phyloP scores from a whole-genome alignment of 768 basidiomycete species.

The Myochromella boudieri region DNA sequence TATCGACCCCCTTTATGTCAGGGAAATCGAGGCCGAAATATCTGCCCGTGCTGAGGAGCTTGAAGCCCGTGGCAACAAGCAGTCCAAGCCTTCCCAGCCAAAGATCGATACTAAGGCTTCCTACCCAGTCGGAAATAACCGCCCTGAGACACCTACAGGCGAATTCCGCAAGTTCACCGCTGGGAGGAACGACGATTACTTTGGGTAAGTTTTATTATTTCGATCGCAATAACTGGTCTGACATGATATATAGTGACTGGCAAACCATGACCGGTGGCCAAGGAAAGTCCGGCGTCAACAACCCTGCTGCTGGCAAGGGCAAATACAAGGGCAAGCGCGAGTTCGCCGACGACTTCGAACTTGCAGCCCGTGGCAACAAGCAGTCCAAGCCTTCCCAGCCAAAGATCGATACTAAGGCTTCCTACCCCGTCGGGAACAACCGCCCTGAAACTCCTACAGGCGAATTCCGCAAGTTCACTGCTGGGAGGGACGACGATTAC shows the following conservation, averaged over 20 bases:
- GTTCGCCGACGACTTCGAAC: no score
- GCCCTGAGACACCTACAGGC: neutral
- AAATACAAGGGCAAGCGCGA: no score
- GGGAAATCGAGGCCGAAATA: constrained; percentile 8
- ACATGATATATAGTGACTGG: neutral
- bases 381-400: constrained; percentile 1
- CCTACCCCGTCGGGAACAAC: constrained; percentile 3
- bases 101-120: neutral
- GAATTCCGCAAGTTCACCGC: constrained; percentile 1
- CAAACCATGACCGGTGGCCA: constrained; percentile 2
- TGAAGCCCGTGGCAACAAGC: neutral
- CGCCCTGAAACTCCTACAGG: neutral
- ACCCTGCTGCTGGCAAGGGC: constrained; percentile 4
- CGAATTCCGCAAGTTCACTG: constrained; percentile 1
- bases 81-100: no score
- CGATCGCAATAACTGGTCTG: neutral
- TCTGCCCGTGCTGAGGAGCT: constrained; percentile 1
- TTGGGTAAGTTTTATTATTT: neutral
- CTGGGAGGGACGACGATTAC: constrained; percentile 2
- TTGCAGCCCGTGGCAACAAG: neutral
- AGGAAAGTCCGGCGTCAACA: neutral
- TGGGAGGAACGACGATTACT: neutral
- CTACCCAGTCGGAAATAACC: neutral
- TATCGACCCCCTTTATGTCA: constrained; percentile 6
- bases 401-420: neutral